A percentile compares a stretch with the other conserved stretches of the same genome.
Conservation (phyloP, 2,329 filamentous ascomycete genomes). For the Hypoxylon sp. region DNA sequence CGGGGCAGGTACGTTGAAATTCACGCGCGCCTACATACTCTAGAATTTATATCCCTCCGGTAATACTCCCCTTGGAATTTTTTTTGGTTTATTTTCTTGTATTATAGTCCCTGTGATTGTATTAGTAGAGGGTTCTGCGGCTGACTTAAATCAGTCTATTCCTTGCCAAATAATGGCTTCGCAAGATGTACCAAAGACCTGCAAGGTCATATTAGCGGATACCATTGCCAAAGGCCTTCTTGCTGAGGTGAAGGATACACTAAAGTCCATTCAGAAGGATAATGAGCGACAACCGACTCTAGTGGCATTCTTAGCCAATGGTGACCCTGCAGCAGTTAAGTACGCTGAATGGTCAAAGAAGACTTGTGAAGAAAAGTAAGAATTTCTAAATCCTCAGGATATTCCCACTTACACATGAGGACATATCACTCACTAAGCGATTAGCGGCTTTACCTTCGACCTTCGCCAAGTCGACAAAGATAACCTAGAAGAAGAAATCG, state of each 20-base stretch:
- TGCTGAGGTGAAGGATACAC: constrained; percentile 81
- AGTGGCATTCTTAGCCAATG: constrained; percentile 92
- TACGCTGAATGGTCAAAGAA: constrained; percentile 98
- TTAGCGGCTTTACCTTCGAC: constrained; percentile 89
- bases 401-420: constrained; percentile 20
- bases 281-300: constrained; percentile 76
- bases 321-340: constrained; percentile 89
- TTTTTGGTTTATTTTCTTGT: not conserved
- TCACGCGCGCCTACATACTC: constrained; percentile 30
- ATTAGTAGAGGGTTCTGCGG: not conserved
- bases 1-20: constrained; percentile 45
- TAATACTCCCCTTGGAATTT: constrained; percentile 9
- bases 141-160: constrained; percentile 27
- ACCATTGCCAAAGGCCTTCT: constrained; percentile 88
- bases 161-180: constrained; percentile 57
- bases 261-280: constrained; percentile 77
- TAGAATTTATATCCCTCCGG: constrained; percentile 15
- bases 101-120: constrained; percentile 10
- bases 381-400: constrained; percentile 17
- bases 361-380: constrained; percentile 96
- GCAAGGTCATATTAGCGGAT: constrained; percentile 93
- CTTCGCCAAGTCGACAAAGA: constrained; percentile 89
- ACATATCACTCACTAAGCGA: constrained; percentile 43
- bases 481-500: constrained; percentile 88
- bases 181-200: constrained; percentile 72